A percentile compares a stretch with the other conserved stretches of the same genome.
Evolutionary conservation across 352 stramenopile genomes (phyloP).

Genomic region (Plasmopara viticola): DNA sequence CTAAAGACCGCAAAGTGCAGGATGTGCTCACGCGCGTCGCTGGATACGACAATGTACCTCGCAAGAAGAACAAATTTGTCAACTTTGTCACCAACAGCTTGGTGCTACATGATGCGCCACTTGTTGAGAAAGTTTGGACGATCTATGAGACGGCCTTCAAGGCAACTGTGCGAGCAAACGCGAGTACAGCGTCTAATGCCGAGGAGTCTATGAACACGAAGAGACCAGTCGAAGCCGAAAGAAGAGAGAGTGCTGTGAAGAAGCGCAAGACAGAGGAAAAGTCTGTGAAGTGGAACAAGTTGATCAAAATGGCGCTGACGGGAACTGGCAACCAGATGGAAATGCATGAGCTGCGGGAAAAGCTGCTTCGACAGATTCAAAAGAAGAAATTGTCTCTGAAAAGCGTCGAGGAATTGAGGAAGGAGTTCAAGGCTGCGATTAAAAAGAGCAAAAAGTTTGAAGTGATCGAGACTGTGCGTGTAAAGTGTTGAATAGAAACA

Average conservation of each 20-base stretch:
- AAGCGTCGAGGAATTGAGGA: conserved; percentile 61
- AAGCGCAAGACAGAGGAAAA: conserved; percentile 47
- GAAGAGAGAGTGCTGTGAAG: conserved; percentile 24
- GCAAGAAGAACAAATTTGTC: conserved; percentile 91
- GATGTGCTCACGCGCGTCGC: conserved; percentile 70
- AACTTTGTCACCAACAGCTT: conserved; percentile 90
- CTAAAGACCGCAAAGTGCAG: conserved; percentile 48
- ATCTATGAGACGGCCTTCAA: conserved; percentile 71
- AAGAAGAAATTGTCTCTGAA: conserved; percentile 40
- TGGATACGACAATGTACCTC: conserved; percentile 86
- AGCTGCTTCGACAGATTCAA: conserved; percentile 41
- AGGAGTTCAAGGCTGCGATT: conserved; percentile 50
- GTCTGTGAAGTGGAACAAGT: conserved; percentile 63
- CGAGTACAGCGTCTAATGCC: conserved; percentile 1
- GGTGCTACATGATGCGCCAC: conserved; percentile 33
- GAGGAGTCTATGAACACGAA: conserved; percentile 35
- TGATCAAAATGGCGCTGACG: conserved; percentile 56
- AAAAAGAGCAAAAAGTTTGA: conserved; percentile 36
- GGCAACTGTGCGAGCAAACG: conserved; percentile 18
- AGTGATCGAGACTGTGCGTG: conserved; percentile 47
- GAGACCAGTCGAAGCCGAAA: conserved; percentile 31
- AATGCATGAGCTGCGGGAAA: conserved; percentile 36
- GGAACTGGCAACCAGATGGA: conserved; percentile 46
- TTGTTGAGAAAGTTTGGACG: conserved; percentile 61
- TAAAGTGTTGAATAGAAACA: conserved; percentile 18